Evolutionary conservation across 805 yeast genomes (phyloP).

Genomic region (Wickerhamomyces rabaulensis): DNA sequence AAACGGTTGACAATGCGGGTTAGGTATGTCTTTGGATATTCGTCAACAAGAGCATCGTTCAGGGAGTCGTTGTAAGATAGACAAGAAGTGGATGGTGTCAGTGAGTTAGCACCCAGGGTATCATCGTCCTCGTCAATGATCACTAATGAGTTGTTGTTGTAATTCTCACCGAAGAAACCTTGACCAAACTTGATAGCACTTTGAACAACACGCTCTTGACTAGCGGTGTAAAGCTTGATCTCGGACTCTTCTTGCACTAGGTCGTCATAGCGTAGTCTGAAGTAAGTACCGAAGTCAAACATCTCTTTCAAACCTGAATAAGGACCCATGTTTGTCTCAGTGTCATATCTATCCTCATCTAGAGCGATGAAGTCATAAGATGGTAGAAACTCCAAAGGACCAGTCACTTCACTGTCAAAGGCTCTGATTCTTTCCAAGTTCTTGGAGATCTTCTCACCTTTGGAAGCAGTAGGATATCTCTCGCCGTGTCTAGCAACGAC

Average conservation of each 20-base stretch:
- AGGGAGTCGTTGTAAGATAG: slow-evolving; percentile 33
- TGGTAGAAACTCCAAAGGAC: slow-evolving; percentile 24
- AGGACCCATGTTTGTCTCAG: slow-evolving; percentile 45
- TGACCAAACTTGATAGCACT: slow-evolving; percentile 52
- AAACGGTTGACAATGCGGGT: slow-evolving; percentile 24
- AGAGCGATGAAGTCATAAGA: slow-evolving; percentile 41
- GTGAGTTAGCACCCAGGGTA: slow-evolving; percentile 49
- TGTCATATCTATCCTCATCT: slow-evolving; percentile 37
- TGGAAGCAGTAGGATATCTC: slow-evolving; percentile 37
- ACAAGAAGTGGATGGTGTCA: slow-evolving; percentile 42
- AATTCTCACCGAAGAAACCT: slow-evolving; percentile 39
- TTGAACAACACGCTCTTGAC: slow-evolving; percentile 48
- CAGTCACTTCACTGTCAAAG: slow-evolving; percentile 16
- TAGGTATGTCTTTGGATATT: slow-evolving; percentile 18
- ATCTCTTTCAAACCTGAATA: slow-evolving; percentile 51
- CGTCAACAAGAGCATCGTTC: slow-evolving; percentile 26
- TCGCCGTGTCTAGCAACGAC: slow-evolving; percentile 54
- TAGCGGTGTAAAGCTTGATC: slow-evolving; percentile 51
- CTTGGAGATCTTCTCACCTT: slow-evolving; percentile 15
- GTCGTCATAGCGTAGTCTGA: slow-evolving; percentile 44
- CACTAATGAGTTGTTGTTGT: slow-evolving; percentile 37
- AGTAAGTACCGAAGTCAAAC: slow-evolving; percentile 41
- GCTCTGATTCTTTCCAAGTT: slow-evolving; percentile 31
- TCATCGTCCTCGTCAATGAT: slow-evolving; percentile 40
- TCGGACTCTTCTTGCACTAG: slow-evolving; percentile 28